A percentile compares a stretch with the other conserved stretches of the same genome.
phyloP scores from a whole-genome alignment of 805 yeast species.

The Huiozyma naganishii region DNA sequence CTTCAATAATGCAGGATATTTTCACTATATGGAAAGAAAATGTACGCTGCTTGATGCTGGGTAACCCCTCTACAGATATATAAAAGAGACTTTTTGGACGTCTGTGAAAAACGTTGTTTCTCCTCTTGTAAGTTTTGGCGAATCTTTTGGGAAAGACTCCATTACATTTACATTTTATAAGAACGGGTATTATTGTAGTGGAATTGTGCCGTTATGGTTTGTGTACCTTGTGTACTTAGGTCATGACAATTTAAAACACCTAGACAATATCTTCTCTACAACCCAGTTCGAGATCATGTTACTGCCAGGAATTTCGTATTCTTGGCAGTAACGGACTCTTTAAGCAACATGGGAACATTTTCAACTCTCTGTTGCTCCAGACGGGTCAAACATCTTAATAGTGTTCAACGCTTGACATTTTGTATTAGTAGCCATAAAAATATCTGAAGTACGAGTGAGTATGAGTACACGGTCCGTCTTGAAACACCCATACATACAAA shows the following conservation, averaged over 20 bases:
- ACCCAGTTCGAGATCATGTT: slow-evolving; percentile 27
- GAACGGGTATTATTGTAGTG: slow-evolving; percentile 32
- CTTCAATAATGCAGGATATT: background rate
- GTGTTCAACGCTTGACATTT: background rate
- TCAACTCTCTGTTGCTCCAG: slow-evolving; percentile 16
- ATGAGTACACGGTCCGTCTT: too few species aligned
- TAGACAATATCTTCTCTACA: slow-evolving; percentile 30
- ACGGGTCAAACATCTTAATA: slow-evolving; percentile 16
- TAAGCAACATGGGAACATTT: slow-evolving; percentile 6
- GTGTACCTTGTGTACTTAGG: background rate
- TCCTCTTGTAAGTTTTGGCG: background rate
- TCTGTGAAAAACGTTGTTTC: too few species aligned
- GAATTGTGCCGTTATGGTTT: slow-evolving; percentile 21
- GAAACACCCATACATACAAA: background rate
- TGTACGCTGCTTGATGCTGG: background rate
- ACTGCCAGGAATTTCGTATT: background rate
- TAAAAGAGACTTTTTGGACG: too few species aligned
- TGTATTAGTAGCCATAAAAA: background rate
- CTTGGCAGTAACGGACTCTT: slow-evolving; percentile 4
- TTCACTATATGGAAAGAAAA: too few species aligned
- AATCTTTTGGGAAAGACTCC: slow-evolving; percentile 8
- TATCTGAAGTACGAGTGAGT: too few species aligned
- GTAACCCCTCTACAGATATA: background rate
- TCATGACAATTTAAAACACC: slow-evolving; percentile 5
- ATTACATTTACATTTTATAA: slow-evolving; percentile 23